A percentile compares a stretch with the other conserved stretches of the same genome.
phyloP scores from a whole-genome alignment of 78 protist genomes.

The Salpingoeca rosetta region DNA sequence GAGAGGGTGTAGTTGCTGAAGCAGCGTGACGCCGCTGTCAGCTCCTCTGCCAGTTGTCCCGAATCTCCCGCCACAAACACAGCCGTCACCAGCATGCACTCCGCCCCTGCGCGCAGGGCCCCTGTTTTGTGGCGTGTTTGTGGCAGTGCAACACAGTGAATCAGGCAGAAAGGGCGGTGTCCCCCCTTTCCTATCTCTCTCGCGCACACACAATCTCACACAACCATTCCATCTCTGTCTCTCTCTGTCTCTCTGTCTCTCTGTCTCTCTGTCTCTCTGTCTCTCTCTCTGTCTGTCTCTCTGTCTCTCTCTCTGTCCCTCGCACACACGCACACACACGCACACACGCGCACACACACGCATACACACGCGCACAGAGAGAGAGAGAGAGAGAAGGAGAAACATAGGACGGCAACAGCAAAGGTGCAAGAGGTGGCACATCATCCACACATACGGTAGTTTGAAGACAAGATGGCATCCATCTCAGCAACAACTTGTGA shows the following conservation, averaged over 20 bases:
- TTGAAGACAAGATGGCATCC: too few relatives aligned
- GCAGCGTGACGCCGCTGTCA: too few relatives aligned
- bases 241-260: not conserved
- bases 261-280: not conserved
- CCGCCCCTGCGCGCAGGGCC: not conserved
- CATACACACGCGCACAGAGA: too few relatives aligned
- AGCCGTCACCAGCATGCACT: not conserved
- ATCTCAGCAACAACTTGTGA: too few relatives aligned
- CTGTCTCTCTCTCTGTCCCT: not conserved
- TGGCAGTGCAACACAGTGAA: too few relatives aligned
- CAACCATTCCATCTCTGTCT: not conserved
- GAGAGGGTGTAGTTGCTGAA: too few relatives aligned
- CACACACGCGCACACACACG: too few relatives aligned
- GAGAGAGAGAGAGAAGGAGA: too few relatives aligned
- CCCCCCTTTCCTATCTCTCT: not conserved
- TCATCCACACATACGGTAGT: too few relatives aligned
- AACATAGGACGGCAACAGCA: too few relatives aligned
- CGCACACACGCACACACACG: not conserved
- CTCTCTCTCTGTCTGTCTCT: not conserved
- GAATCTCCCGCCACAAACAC: not conserved
- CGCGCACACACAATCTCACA: not conserved
- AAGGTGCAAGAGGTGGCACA: too few relatives aligned
- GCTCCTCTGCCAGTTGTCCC: too few relatives aligned
- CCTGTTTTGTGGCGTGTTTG: not conserved
- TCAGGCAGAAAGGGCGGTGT: not conserved